These are phyloP conservation scores for Kalanchoe fedtschenkoi DNA, from an alignment of 164 flowering plant genomes.

Conservation along the genomic window DNA sequence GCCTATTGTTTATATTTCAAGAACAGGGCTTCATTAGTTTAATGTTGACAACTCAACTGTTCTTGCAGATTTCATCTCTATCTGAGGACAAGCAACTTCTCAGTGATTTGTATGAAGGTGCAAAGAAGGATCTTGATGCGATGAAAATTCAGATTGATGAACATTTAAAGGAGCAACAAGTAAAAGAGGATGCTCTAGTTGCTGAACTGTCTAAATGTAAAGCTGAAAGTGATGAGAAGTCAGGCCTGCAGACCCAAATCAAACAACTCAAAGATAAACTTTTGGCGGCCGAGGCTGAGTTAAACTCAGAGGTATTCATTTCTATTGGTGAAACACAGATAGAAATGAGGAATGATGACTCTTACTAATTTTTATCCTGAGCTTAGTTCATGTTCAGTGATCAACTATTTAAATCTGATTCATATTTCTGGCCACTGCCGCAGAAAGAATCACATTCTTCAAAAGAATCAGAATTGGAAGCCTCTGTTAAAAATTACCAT, in stretches of 20 bases:
- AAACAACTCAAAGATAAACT: slow-evolving; percentile 52
- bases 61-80: slow-evolving; percentile 57
- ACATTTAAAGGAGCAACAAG: slow-evolving; percentile 39
- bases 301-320: slow-evolving; percentile 50
- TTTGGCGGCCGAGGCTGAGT: slow-evolving; percentile 29
- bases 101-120: slow-evolving; percentile 39
- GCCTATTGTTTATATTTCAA: slow-evolving; percentile 10
- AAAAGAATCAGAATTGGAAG: slow-evolving; percentile 40
- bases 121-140: slow-evolving; percentile 56
- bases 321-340: background rate
- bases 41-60: background rate
- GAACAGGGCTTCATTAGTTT: background rate
- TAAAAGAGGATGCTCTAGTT: slow-evolving; percentile 30
- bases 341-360: background rate
- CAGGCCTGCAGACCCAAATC: slow-evolving; percentile 31
- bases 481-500: slow-evolving; percentile 27
- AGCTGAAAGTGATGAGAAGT: slow-evolving; percentile 46
- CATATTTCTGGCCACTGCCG: slow-evolving; percentile 10
- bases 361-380: background rate
- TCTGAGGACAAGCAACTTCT: slow-evolving; percentile 66
- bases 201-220: slow-evolving; percentile 45
- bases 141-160: slow-evolving; percentile 45
- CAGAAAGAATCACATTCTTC: slow-evolving; percentile 53
- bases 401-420: slow-evolving; percentile 1
- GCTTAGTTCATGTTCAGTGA: background rate